Evolutionary conservation across 2,329 filamentous ascomycete genomes (phyloP).

Genomic region (Sporothrix curviconia): DNA sequence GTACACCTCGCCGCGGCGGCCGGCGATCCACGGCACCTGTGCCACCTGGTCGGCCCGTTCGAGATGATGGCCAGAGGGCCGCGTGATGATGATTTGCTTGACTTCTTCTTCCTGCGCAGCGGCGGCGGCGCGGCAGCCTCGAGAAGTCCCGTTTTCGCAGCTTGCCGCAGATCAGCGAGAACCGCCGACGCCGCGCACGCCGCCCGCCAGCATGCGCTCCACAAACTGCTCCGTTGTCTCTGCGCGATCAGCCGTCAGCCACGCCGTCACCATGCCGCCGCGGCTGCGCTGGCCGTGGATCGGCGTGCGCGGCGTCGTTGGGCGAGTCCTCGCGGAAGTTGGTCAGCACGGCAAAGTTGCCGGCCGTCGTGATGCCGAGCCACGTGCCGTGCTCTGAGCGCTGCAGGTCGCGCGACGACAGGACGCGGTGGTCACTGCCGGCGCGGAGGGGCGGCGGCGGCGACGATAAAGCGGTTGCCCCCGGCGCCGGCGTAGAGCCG

Average conservation of each 20-base stretch:
- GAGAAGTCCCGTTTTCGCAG: slow-evolving; percentile 33
- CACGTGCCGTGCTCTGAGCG: slow-evolving; percentile 58
- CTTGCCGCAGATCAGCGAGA: slow-evolving; percentile 60
- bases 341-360: slow-evolving; percentile 57
- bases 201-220: slow-evolving; percentile 43
- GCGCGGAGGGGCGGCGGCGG: no score
- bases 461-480: no score
- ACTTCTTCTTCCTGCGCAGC: slow-evolving; percentile 11
- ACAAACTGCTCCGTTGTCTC: slow-evolving; percentile 47
- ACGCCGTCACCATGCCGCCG: slow-evolving; percentile 58
- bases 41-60: slow-evolving; percentile 48
- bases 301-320: slow-evolving; percentile 44
- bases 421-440: slow-evolving; percentile 29
- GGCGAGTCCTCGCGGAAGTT: slow-evolving; percentile 56
- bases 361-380: slow-evolving; percentile 55
- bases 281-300: slow-evolving; percentile 52
- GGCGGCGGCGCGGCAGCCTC: slow-evolving; percentile 12
- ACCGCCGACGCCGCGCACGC: slow-evolving; percentile 59
- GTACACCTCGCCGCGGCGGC: slow-evolving; percentile 43
- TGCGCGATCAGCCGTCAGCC: slow-evolving; percentile 46
- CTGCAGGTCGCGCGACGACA: slow-evolving; percentile 57
- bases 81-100: no score
- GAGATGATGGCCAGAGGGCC: slow-evolving; percentile 55
- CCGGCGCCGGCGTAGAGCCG: background rate
- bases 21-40: slow-evolving; percentile 52